phyloP scores from a whole-genome alignment of 1,139 yeast species.

The Scheffersomyces illinoinensis region DNA sequence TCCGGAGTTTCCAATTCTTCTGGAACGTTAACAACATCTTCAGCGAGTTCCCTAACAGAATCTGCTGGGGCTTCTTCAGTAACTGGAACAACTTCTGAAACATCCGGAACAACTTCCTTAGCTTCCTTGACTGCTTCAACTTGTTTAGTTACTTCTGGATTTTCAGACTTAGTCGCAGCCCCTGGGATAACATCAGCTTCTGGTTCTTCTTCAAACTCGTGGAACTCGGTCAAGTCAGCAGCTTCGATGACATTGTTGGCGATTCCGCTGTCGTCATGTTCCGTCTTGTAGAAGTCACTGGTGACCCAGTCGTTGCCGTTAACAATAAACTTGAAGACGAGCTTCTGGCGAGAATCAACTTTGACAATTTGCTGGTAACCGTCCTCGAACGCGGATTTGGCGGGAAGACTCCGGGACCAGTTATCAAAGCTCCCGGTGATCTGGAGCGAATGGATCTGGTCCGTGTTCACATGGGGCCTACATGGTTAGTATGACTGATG shows the following conservation, averaged over 20 bases:
- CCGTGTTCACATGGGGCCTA: slow-evolving; percentile 6
- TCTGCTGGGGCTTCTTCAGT: neutral
- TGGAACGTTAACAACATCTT: slow-evolving; percentile 1
- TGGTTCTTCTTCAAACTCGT: neutral
- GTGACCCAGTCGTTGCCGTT: slow-evolving; percentile 37
- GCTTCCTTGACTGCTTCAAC: slow-evolving; percentile 2
- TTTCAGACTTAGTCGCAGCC: slow-evolving; percentile 2
- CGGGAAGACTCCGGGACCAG: slow-evolving; percentile 29
- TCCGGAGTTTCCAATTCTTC: slow-evolving; percentile 1
- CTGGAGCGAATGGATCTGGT: slow-evolving; percentile 23
- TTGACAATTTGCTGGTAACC: slow-evolving; percentile 17
- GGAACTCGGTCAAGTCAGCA: slow-evolving; percentile 21
- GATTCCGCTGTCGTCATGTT: slow-evolving; percentile 37
- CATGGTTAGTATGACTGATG: slow-evolving; percentile 3
- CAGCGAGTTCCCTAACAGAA: slow-evolving; percentile 1
- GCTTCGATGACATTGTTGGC: slow-evolving; percentile 37
- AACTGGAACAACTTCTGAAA: neutral
- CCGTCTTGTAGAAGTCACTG: slow-evolving; percentile 25
- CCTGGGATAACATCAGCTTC: neutral
- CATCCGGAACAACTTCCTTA: neutral
- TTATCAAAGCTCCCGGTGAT: slow-evolving; percentile 47
- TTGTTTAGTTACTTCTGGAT: neutral
- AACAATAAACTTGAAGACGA: slow-evolving; percentile 36
- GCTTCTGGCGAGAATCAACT: slow-evolving; percentile 14
- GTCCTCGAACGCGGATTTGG: slow-evolving; percentile 15